phyloP scores from a whole-genome alignment of 2,329 filamentous ascomycete genomes.

The Chalaropsis ovoidea region DNA sequence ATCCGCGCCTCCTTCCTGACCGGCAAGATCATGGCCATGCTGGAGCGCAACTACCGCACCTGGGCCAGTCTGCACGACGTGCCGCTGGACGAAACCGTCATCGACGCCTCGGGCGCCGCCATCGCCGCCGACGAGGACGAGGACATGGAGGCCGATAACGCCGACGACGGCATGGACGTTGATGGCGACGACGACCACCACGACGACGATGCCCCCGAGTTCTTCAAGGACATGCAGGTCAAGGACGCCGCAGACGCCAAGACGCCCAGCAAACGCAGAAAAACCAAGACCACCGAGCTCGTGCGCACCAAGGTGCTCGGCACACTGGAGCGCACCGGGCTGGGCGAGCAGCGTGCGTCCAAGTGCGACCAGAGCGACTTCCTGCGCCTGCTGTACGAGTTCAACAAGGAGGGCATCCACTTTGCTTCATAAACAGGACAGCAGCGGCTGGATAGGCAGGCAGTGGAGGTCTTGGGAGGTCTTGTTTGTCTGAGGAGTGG shows the following conservation, averaged over 20 bases:
- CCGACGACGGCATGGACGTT: conserved; percentile 36
- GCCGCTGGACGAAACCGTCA: conserved; percentile 52
- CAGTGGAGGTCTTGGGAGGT: too few species aligned
- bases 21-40: conserved; percentile 66
- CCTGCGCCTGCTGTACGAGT: conserved; percentile 64
- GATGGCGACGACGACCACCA: conserved; percentile 41
- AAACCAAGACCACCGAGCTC: conserved; percentile 67
- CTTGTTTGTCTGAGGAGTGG: not conserved
- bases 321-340: conserved; percentile 69
- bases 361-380: conserved; percentile 93
- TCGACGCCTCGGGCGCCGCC: conserved; percentile 36
- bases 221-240: conserved; percentile 60
- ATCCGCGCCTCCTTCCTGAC: conserved; percentile 72
- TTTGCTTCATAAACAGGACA: conserved; percentile 43
- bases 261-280: conserved; percentile 61
- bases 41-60: conserved; percentile 78
- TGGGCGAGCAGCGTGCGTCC: conserved; percentile 70
- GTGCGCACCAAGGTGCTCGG: conserved; percentile 80
- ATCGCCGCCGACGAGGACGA: conserved; percentile 39
- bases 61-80: conserved; percentile 85
- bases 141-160: conserved; percentile 24
- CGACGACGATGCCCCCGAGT: conserved; percentile 66
- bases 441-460: too few species aligned
- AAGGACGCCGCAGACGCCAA: conserved; percentile 36
- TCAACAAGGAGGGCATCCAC: conserved; percentile 88